These are phyloP conservation scores for Colletotrichum phormii DNA, from an alignment of 2,329 filamentous ascomycete genomes.

Conservation along the genomic window DNA sequence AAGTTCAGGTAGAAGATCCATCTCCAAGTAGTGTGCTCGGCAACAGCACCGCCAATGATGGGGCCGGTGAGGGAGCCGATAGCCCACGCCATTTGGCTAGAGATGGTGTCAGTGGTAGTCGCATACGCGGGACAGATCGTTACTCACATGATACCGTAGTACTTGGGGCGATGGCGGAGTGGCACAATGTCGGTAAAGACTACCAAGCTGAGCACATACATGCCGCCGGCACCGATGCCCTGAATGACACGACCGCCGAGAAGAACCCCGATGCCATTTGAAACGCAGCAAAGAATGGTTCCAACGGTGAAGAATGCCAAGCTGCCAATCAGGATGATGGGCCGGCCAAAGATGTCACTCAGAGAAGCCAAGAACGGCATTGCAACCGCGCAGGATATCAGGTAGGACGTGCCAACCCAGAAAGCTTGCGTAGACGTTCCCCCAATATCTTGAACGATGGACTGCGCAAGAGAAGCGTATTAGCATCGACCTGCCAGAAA, in stretches of 20 bases:
- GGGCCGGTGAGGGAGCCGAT: constrained; percentile 55
- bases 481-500: neutral
- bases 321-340: constrained; percentile 47
- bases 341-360: constrained; percentile 50
- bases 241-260: constrained; percentile 53
- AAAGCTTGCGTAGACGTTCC: constrained; percentile 43
- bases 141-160: constrained; percentile 51
- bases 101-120: neutral
- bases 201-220: constrained; percentile 53
- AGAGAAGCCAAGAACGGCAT: constrained; percentile 47
- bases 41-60: constrained; percentile 51
- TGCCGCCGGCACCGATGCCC: constrained; percentile 54
- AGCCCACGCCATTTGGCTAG: constrained; percentile 49
- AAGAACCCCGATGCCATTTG: constrained; percentile 47
- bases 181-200: constrained; percentile 57
- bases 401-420: constrained; percentile 45
- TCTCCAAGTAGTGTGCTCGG: constrained; percentile 53
- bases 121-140: too few relatives aligned
- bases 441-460: constrained; percentile 42
- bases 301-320: constrained; percentile 55
- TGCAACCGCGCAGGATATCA: constrained; percentile 42
- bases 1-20: constrained; percentile 63
- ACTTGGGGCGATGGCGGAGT: constrained; percentile 53
- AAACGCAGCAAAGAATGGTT: constrained; percentile 52
- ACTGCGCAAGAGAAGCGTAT: constrained; percentile 17